Percentiles rank a stretch among this genome's conserved stretches.
Evolutionary conservation across 75 land plant genomes (phyloP).

Genomic region (Gnetum montanum): DNA sequence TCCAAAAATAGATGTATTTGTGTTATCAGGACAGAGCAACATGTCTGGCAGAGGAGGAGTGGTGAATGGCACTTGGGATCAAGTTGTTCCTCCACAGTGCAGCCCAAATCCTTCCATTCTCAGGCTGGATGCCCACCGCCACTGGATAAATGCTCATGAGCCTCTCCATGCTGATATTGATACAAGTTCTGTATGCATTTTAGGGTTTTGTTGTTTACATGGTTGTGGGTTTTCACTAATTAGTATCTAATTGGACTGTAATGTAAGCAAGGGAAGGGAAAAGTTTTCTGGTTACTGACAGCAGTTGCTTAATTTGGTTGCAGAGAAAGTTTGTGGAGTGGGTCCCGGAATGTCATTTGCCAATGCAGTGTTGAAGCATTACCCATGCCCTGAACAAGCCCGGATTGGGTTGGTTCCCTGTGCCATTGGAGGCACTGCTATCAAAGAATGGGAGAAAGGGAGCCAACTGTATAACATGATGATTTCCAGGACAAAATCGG

Average conservation of each 20-base stretch:
- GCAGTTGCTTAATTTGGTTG: neutral
- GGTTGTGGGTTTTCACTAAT: no score
- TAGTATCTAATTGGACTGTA: no score
- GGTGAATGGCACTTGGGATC: conserved; percentile 37
- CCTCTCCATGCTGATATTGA: conserved; percentile 86
- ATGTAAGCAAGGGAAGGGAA: no score
- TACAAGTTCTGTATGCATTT: conserved; percentile 4
- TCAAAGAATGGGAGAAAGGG: conserved; percentile 60
- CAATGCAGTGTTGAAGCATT: conserved; percentile 21
- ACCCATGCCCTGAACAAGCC: conserved; percentile 3
- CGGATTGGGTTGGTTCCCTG: conserved; percentile 72
- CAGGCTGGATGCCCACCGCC: conserved; percentile 31
- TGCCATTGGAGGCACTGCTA: conserved; percentile 64
- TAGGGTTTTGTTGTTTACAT: neutral
- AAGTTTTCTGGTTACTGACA: no score
- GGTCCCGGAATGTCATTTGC: conserved; percentile 80
- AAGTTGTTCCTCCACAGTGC: conserved; percentile 50
- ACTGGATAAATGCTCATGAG: conserved; percentile 71
- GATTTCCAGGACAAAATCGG: conserved; percentile 41
- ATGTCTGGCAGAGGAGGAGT: conserved; percentile 97
- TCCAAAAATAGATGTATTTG: conserved; percentile 31
- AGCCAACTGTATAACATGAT: conserved; percentile 32
- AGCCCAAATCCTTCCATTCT: conserved; percentile 38
- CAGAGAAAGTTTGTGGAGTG: conserved; percentile 52
- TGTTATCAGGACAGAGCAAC: conserved; percentile 94